phyloP scores from a whole-genome alignment of 176 grass and related monocot species.

The Eleusine indica region DNA sequence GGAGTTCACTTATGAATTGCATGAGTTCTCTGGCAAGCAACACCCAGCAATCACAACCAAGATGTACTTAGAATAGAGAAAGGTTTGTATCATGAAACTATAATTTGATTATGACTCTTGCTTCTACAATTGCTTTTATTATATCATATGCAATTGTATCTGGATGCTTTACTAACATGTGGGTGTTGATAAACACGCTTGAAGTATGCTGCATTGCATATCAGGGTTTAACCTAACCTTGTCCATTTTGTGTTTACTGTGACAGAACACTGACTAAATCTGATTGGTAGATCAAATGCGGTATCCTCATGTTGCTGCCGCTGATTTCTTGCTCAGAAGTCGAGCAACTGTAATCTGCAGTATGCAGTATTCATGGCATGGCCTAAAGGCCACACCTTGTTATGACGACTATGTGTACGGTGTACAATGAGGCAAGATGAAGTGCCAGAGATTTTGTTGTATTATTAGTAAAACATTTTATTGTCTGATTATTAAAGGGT shows the following conservation, averaged over 20 bases:
- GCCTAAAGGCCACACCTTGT: conserved; percentile 22
- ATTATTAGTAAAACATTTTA: conserved; percentile 18
- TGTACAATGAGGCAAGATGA: conserved; percentile 17
- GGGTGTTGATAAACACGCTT: too few species aligned
- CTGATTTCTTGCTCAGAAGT: neutral
- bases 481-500: neutral
- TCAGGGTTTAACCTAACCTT: neutral
- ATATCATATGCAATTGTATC: neutral
- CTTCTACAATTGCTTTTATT: conserved; percentile 1
- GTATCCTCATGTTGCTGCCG: neutral
- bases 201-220: neutral
- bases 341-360: neutral
- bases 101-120: neutral
- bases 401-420: conserved; percentile 29
- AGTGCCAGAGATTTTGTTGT: conserved; percentile 48
- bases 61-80: conserved; percentile 75
- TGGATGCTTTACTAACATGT: neutral
- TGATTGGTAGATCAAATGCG: neutral
- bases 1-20: conserved; percentile 76
- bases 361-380: conserved; percentile 27
- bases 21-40: conserved; percentile 69
- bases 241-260: neutral
- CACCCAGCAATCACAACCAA: conserved; percentile 64
- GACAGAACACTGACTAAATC: conserved; percentile 31
- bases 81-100: conserved; percentile 14